phyloP scores from a whole-genome alignment of 495 filamentous ascomycete genomes.

The Darksidea phi region DNA sequence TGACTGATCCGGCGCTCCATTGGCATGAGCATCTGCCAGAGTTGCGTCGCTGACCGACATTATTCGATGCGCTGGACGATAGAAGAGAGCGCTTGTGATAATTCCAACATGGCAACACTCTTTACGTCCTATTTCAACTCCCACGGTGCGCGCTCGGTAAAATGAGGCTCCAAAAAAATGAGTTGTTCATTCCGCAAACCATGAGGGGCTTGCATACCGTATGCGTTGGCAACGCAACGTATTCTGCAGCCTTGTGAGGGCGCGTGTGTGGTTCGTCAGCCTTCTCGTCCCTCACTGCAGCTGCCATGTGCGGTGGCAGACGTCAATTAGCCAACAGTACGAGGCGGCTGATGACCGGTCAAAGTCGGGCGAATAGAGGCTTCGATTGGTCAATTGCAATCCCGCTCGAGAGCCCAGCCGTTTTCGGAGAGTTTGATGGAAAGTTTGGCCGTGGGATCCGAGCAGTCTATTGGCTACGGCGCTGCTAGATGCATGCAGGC shows the following conservation, averaged over 20 bases:
- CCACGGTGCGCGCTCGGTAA: background rate
- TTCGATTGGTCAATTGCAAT: slow-evolving; percentile 2
- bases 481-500: no score
- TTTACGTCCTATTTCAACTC: slow-evolving; percentile 1
- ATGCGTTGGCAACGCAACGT: slow-evolving; percentile 7
- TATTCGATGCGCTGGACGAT: background rate
- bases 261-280: slow-evolving; percentile 12
- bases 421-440: no score
- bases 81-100: background rate
- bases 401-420: background rate
- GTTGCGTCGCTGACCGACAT: slow-evolving; percentile 6
- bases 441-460: no score
- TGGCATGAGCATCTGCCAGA: background rate
- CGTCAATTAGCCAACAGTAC: background rate
- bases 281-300: slow-evolving; percentile 6
- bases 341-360: slow-evolving; percentile 2
- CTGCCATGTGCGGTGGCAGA: background rate
- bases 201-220: slow-evolving; percentile 8
- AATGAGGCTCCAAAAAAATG: slow-evolving; percentile 17
- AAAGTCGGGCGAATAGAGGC: background rate
- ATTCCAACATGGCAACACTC: background rate
- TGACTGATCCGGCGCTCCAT: background rate
- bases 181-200: background rate
- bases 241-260: slow-evolving; percentile 9
- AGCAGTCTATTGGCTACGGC: no score